Base-by-base conservation (phyloP, 768 basidiomycete genomes). In the Plicaturopsis crispa region DNA sequence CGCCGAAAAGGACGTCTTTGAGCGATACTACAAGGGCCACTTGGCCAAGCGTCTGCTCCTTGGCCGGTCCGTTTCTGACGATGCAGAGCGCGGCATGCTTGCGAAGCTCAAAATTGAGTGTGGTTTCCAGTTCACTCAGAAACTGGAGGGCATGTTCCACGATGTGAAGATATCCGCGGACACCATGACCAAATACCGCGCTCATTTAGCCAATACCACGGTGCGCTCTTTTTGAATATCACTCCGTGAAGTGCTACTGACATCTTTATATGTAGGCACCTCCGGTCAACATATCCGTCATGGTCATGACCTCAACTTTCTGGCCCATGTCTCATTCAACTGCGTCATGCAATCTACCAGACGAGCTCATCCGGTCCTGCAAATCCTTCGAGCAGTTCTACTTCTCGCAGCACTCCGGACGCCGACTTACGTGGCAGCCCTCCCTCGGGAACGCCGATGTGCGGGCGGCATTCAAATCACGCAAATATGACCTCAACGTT, bases 71-170 rank as follows among this genome's bases (percentile, higher is more conserved):
- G 79, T 93, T 5, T 96, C 92, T 1, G 96, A 99, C 49, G 96
- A 99, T 59, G 93, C 96, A 3, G 96, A 99, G 55, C 84, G 87
- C 33, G 89, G 85, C 41, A 97, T 99, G 92, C 74, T 99, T 2
- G 83, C 90, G 33, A 97, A 96, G 61, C 78, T 99, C 52, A 97
- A 97, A 64, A 74, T 94, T 18, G 94, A 98, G 62, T 93, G 87
- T 52, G 94, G 94, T 5, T 84, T 82, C 50, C 90, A 94, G 54
- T 99, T 98, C 60, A 98, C 96, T 1, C 90, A 94, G 61, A 93
- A 93, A 57, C 67, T 98, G 51, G 93, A 99, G 59, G 93, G 93
- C 41, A 99, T 99, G 94, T 96, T 99, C 75, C 74, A 89, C 47
- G 94, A 98, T 54, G 92, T 99, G 80, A 87, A 80, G 51, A 57